Evolutionary conservation across 2,329 filamentous ascomycete genomes (phyloP).

Genomic region (Akanthomyces lecanii): DNA sequence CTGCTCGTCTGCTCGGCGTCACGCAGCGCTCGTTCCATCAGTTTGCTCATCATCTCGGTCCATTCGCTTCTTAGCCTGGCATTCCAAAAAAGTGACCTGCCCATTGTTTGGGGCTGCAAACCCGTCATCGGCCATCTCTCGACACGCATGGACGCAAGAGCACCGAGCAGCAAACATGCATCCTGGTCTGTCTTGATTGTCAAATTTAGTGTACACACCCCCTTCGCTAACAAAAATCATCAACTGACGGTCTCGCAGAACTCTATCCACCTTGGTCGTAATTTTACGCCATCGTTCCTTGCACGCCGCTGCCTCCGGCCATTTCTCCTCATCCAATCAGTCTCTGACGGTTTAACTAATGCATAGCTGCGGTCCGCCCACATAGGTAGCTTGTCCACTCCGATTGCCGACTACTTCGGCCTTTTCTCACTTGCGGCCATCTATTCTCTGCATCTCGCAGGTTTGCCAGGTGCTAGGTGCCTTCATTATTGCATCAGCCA

Average conservation of each 20-base stretch:
- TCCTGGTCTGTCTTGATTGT: neutral
- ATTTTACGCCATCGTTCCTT: slow-evolving; percentile 6
- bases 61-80: too few species aligned
- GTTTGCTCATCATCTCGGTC: neutral
- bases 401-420: slow-evolving; percentile 6
- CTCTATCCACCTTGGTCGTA: neutral
- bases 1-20: neutral
- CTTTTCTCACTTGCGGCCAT: neutral
- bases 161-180: neutral
- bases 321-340: too few species aligned
- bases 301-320: neutral
- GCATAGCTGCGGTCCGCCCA: slow-evolving; percentile 4
- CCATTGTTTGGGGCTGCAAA: too few species aligned
- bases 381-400: neutral
- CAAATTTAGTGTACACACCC: neutral
- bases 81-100: too few species aligned
- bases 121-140: neutral
- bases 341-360: neutral
- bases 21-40: neutral
- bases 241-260: neutral
- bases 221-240: neutral
- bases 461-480: neutral
- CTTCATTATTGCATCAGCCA: neutral
- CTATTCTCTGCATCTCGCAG: neutral
- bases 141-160: neutral